Percentiles rank a stretch among this genome's conserved stretches.
These are phyloP conservation scores for Cephaloascus albidus DNA, from an alignment of 805 yeast genomes.

Conservation along the genomic window DNA sequence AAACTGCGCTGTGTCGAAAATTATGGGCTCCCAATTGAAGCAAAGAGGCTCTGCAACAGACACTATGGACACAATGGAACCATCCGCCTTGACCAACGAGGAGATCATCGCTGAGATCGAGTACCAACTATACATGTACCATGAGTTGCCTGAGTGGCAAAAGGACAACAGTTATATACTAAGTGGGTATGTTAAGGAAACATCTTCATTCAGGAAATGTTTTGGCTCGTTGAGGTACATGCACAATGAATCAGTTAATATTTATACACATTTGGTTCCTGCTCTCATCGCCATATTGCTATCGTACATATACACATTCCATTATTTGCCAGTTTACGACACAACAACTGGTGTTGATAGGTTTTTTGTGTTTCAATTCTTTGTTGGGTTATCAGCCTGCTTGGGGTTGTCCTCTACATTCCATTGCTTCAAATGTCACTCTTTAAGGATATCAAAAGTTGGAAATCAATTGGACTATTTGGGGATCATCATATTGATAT, in stretches of 20 bases:
- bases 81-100: too few species aligned
- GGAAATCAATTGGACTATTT: conserved; percentile 71
- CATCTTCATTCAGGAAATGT: conserved; percentile 36
- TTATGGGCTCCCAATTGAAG: too few species aligned
- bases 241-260: conserved; percentile 68
- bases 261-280: conserved; percentile 57
- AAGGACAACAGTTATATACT: conserved; percentile 60
- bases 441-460: conserved; percentile 37
- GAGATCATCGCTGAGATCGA: neutral
- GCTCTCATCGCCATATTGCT: conserved; percentile 15
- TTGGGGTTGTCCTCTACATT: conserved; percentile 55
- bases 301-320: conserved; percentile 12
- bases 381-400: conserved; percentile 49
- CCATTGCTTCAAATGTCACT: conserved; percentile 63
- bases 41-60: too few species aligned
- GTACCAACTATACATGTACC: conserved; percentile 23
- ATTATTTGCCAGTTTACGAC: conserved; percentile 14
- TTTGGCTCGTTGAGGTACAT: conserved; percentile 39
- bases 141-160: conserved; percentile 66
- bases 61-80: too few species aligned
- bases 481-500: conserved; percentile 62
- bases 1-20: too few species aligned
- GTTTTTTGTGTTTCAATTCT: conserved; percentile 42
- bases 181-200: conserved; percentile 55
- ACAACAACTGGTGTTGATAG: conserved; percentile 29